Evolutionary conservation across 495 filamentous ascomycete genomes (phyloP).

Genomic region (Clohesyomyces aquaticus): DNA sequence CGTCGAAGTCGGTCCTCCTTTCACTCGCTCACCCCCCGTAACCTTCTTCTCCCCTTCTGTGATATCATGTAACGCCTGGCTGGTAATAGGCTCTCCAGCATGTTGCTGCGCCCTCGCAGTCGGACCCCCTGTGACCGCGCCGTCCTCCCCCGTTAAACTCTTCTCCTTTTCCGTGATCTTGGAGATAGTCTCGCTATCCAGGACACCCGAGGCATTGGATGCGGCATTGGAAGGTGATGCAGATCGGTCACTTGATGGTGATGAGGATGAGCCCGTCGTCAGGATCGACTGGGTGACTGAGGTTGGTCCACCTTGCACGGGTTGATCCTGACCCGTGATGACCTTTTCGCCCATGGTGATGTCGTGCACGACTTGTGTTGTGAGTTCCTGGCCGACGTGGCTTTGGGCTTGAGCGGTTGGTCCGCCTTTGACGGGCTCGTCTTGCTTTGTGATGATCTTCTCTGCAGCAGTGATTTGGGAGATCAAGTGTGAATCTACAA

Average conservation of each 20-base stretch:
- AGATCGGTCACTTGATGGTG: too few species aligned
- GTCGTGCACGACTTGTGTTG: constrained; percentile 39
- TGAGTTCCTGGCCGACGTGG: constrained; percentile 39
- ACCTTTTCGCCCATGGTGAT: constrained; percentile 44
- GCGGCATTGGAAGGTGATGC: background rate
- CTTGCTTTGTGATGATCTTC: constrained; percentile 12
- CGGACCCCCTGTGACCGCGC: constrained; percentile 9
- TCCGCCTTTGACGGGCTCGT: constrained; percentile 30
- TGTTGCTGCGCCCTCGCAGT: constrained; percentile 21
- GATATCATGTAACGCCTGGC: constrained; percentile 24
- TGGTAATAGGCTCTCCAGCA: constrained; percentile 23
- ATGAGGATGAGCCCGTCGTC: background rate
- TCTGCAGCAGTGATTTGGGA: constrained; percentile 37
- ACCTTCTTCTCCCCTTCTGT: constrained; percentile 31
- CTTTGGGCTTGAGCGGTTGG: constrained; percentile 43
- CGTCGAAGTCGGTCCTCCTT: constrained; percentile 41
- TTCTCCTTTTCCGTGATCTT: constrained; percentile 27
- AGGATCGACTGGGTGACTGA: constrained; percentile 9
- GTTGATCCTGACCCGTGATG: constrained; percentile 23
- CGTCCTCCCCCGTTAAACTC: background rate
- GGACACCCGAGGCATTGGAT: constrained; percentile 6
- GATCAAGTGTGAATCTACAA: constrained; percentile 40
- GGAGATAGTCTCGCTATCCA: constrained; percentile 23
- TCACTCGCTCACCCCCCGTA: constrained; percentile 36
- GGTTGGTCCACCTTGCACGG: constrained; percentile 6